Conservation (phyloP, 2,329 filamentous ascomycete species). For the Talaromyces sp. region DNA sequence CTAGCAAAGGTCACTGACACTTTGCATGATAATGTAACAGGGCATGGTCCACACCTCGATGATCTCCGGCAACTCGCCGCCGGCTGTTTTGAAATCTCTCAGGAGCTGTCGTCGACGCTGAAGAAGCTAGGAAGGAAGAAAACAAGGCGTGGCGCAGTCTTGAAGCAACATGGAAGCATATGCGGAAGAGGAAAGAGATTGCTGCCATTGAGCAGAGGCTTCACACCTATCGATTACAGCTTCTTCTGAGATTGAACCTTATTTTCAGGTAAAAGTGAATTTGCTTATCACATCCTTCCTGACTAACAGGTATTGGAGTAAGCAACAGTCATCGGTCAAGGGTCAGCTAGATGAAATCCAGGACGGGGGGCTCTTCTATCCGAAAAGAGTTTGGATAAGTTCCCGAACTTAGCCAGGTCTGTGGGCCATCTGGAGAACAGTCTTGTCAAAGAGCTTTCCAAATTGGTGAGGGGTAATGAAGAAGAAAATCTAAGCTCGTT, state of each 20-base stretch:
- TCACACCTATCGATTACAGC: conserved; percentile 18
- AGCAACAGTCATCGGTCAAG: conserved; percentile 12
- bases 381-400: background rate
- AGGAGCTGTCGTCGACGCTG: background rate
- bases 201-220: conserved; percentile 18
- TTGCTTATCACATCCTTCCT: background rate
- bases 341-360: background rate
- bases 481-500: background rate
- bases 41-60: conserved; percentile 17
- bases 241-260: conserved; percentile 21
- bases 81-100: background rate
- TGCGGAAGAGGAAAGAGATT: conserved; percentile 23
- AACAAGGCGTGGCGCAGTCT: conserved; percentile 21
- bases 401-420: background rate
- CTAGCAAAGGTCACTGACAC: background rate
- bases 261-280: conserved; percentile 16
- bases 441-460: background rate
- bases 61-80: conserved; percentile 13
- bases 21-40: conserved; percentile 8
- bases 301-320: background rate
- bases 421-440: background rate
- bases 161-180: conserved; percentile 19
- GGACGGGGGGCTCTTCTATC: background rate
- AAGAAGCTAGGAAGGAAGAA: conserved; percentile 12
- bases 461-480: background rate